A percentile compares a stretch with the other conserved stretches of the same genome.
Conservation (phyloP, 257 asterid species). For the Henckelia pumila region DNA sequence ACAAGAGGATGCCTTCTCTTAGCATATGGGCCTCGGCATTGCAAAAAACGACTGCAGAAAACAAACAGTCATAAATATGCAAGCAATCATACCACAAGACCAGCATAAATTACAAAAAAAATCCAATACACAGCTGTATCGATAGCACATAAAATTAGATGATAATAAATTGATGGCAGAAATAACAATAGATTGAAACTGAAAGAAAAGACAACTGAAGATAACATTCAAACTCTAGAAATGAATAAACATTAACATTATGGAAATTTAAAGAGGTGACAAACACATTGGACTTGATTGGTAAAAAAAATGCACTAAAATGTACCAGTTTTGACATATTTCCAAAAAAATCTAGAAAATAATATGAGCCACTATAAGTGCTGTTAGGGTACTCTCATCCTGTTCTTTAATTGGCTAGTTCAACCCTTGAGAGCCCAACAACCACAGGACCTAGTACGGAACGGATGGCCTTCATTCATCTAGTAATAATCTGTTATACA, state of each 20-base stretch:
- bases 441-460: background rate
- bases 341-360: background rate
- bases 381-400: background rate
- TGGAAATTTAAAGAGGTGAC: background rate
- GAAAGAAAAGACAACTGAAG: background rate
- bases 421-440: background rate
- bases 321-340: background rate
- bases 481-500: background rate
- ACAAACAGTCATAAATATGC: background rate
- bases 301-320: background rate
- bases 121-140: background rate
- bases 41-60: conserved; percentile 21
- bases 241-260: background rate
- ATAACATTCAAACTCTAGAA: background rate
- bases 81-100: background rate
- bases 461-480: background rate
- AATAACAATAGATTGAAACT: background rate
- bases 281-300: background rate
- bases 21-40: conserved; percentile 22
- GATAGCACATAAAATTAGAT: background rate
- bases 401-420: background rate
- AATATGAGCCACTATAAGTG: background rate
- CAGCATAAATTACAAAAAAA: background rate
- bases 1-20: conserved; percentile 22
- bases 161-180: background rate